phyloP scores from a whole-genome alignment of 441 rosid genomes.

The Manihot esculenta region DNA sequence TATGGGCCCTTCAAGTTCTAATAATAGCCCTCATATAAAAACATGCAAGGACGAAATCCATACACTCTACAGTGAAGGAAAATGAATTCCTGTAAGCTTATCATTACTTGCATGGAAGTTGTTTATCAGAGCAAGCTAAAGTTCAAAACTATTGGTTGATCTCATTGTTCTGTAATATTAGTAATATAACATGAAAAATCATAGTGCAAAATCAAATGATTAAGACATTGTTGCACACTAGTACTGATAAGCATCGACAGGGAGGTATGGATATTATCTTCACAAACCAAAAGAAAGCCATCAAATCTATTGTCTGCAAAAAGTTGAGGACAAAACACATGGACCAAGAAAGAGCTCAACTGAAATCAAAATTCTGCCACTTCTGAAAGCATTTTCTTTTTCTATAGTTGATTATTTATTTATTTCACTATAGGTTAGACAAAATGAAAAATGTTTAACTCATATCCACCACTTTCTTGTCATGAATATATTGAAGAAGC shows the following conservation, averaged over 20 bases:
- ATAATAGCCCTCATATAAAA: neutral
- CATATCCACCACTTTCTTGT: neutral
- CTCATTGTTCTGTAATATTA: neutral
- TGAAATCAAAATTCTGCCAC: neutral
- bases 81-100: neutral
- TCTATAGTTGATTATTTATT: neutral
- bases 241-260: neutral
- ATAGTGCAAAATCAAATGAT: neutral
- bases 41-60: neutral
- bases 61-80: neutral
- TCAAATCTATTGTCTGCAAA: neutral
- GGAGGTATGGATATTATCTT: neutral
- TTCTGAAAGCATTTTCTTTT: neutral
- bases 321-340: neutral
- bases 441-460: neutral
- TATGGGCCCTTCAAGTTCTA: neutral
- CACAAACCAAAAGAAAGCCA: neutral
- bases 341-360: neutral
- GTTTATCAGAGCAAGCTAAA: neutral
- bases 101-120: neutral
- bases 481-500: constrained; percentile 1
- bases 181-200: neutral
- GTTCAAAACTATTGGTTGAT: neutral
- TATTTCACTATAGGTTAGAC: neutral
- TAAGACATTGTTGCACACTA: neutral